phyloP scores from a whole-genome alignment of 2,329 filamentous ascomycete species.

The Aulographum hederae region DNA sequence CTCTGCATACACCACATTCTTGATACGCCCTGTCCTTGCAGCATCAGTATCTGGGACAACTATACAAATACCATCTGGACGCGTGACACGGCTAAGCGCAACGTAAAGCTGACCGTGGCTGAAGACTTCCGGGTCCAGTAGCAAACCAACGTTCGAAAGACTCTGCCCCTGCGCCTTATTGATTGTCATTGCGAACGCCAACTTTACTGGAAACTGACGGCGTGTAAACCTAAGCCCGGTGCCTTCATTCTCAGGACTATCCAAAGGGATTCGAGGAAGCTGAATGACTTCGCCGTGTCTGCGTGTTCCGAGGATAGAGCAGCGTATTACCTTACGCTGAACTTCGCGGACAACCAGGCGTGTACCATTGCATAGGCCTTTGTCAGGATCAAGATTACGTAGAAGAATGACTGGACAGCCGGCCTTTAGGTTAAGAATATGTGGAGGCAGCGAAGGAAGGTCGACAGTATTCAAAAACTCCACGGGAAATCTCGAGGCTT shows the following conservation, averaged over 20 bases:
- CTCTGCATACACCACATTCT: not conserved
- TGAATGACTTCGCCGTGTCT: slow-evolving; percentile 1
- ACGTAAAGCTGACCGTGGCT: slow-evolving; percentile 2
- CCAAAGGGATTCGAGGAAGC: slow-evolving; percentile 2
- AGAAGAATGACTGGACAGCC: slow-evolving; percentile 3
- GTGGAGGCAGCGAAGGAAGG: slow-evolving; percentile 1
- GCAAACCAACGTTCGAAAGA: not conserved
- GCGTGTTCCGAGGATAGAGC: slow-evolving; percentile 2
- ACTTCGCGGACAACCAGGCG: not conserved
- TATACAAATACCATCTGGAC: slow-evolving; percentile 1
- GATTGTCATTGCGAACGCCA: slow-evolving; percentile 4
- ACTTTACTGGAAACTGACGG: slow-evolving; percentile 2
- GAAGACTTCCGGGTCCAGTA: slow-evolving; percentile 2
- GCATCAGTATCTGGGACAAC: slow-evolving; percentile 1
- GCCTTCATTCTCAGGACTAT: not conserved
- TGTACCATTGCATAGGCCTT: slow-evolving; percentile 3
- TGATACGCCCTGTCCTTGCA: not conserved
- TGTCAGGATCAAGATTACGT: not conserved
- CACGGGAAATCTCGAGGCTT: slow-evolving; percentile 1
- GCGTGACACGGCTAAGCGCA: slow-evolving; percentile 3
- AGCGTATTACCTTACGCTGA: not conserved
- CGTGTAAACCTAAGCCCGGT: slow-evolving; percentile 2
- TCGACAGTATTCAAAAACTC: slow-evolving; percentile 2
- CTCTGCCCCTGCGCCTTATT: slow-evolving; percentile 3
- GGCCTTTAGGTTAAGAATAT: slow-evolving; percentile 1